Percentiles rank a stretch among this genome's conserved stretches.
Conservation (phyloP, 371 early-diverging fungal species). For the Mortierella sp. region DNA sequence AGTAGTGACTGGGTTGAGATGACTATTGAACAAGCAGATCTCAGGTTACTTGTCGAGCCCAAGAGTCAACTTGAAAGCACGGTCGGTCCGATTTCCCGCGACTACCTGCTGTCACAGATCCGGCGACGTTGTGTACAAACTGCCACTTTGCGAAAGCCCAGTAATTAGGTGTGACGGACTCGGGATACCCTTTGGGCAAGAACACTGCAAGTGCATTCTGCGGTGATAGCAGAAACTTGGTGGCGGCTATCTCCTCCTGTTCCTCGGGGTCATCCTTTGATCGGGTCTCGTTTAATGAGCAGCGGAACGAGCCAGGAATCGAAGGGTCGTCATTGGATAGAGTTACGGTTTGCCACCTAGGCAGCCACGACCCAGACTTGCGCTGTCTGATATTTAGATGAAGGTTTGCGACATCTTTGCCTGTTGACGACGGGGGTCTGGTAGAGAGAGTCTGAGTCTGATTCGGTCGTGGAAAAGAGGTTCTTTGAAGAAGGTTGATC, state of each 20-base stretch:
- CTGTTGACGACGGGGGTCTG: neutral
- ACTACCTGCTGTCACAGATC: slow-evolving; percentile 74
- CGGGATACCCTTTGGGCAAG: slow-evolving; percentile 76
- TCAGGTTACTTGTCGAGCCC: neutral
- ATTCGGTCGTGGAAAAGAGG: neutral
- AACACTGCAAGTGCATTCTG: slow-evolving; percentile 60
- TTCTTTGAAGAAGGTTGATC: neutral
- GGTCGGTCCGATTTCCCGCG: neutral
- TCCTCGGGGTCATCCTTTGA: neutral
- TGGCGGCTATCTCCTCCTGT: slow-evolving; percentile 6
- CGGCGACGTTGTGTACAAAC: slow-evolving; percentile 74
- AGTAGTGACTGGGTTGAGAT: slow-evolving; percentile 81
- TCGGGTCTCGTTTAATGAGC: neutral
- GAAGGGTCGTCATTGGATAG: slow-evolving; percentile 17
- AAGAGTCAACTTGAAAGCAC: neutral
- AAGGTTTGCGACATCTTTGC: slow-evolving; percentile 2
- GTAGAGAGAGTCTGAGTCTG: slow-evolving; percentile 3
- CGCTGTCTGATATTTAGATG: slow-evolving; percentile 24
- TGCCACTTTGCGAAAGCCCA: slow-evolving; percentile 73
- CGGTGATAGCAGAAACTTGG: slow-evolving; percentile 38
- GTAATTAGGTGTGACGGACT: slow-evolving; percentile 74
- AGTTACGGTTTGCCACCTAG: slow-evolving; percentile 39
- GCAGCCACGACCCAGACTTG: slow-evolving; percentile 28
- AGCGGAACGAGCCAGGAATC: slow-evolving; percentile 8
- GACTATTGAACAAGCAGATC: slow-evolving; percentile 45